Evolutionary conservation across 768 basidiomycete genomes (phyloP), one percentile per base, ranked within the genome.

Genomic region (Botryobasidium botryosum): DNA sequence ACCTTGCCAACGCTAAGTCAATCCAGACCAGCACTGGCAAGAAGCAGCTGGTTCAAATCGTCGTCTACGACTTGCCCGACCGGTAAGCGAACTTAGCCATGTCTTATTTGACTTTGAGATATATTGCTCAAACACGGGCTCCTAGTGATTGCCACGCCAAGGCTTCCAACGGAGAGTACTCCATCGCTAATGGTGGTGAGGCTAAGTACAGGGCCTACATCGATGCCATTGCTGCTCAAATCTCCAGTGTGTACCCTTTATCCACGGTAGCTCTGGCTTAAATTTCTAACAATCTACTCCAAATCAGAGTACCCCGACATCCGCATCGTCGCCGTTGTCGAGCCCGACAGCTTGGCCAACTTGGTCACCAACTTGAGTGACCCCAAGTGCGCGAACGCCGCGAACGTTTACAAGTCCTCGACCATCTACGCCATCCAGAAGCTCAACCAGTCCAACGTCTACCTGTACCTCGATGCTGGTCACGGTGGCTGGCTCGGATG

Each of bases 281-380:
- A 33, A 4, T 37, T 12, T 2, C 37, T 25, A 40, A 24, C 10
- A 6, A 40, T 39, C 42, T 10, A 2, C 13, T 24, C 7, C 17
- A 6, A 6, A 18, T 44, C 53, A 44, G 70, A 66, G 48, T 75
- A 61, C 64, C 75, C 75, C 38, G 65, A 70, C 52, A 73, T 75
- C 51, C 69, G 71, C 43, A 70, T 78, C 50, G 67, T 77, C 35
- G 74, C 75, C 40, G 72, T 75, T 56, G 68, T 75, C 44, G 75
- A 77, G 58, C 75, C 76, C 49, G 76, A 77, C 58, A 75, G 74
- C 33, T 61, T 79, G 37, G 75, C 74, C 47, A 77, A 77, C 63
- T 54, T 79, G 53, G 75, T 78, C 53, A 77, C 75, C 56, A 78
- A 77, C 68, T 52, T 75, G 57, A 73, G 58, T 58, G 70, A 75